phyloP scores from a whole-genome alignment of 495 filamentous ascomycete genomes.

The Penicillium cataractarum region DNA sequence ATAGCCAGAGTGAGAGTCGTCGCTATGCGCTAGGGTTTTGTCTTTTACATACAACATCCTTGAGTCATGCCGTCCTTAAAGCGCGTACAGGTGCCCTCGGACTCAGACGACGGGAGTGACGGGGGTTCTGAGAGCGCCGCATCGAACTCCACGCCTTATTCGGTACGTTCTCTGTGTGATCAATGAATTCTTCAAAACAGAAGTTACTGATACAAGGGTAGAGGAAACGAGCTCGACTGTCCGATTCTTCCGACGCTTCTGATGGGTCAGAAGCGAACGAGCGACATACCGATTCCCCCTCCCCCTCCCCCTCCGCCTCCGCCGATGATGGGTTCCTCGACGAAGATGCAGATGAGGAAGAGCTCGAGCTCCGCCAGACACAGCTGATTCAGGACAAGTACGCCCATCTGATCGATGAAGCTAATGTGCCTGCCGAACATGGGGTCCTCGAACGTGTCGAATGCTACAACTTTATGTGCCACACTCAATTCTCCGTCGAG shows the following conservation, averaged over 20 bases:
- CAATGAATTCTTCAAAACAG: background rate
- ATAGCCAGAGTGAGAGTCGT: slow-evolving; percentile 6
- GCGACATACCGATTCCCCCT: slow-evolving; percentile 24
- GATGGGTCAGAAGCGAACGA: slow-evolving; percentile 33
- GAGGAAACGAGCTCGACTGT: slow-evolving; percentile 46
- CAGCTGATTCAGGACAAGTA: slow-evolving; percentile 68
- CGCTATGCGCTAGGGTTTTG: slow-evolving; percentile 8
- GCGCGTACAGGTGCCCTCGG: slow-evolving; percentile 47
- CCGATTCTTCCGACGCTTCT: slow-evolving; percentile 26
- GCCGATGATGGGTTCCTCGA: slow-evolving; percentile 41
- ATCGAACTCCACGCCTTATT: slow-evolving; percentile 47
- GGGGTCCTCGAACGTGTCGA: slow-evolving; percentile 81
- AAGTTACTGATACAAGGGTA: slow-evolving; percentile 26
- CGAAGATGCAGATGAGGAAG: slow-evolving; percentile 55
- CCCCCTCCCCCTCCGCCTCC: slow-evolving; percentile 39
- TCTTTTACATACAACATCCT: background rate
- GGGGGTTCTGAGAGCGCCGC: slow-evolving; percentile 38
- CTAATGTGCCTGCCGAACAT: slow-evolving; percentile 78
- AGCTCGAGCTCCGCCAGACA: slow-evolving; percentile 67
- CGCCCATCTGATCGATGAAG: slow-evolving; percentile 52
- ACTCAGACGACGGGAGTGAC: slow-evolving; percentile 48
- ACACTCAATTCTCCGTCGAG: slow-evolving; percentile 74
- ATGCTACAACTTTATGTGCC: slow-evolving; percentile 96
- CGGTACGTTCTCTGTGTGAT: slow-evolving; percentile 38
- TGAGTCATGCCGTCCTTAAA: slow-evolving; percentile 48